These are phyloP conservation scores for Trichoderma endophyticum DNA, from an alignment of 2,329 filamentous ascomycete genomes.

Conservation along the genomic window DNA sequence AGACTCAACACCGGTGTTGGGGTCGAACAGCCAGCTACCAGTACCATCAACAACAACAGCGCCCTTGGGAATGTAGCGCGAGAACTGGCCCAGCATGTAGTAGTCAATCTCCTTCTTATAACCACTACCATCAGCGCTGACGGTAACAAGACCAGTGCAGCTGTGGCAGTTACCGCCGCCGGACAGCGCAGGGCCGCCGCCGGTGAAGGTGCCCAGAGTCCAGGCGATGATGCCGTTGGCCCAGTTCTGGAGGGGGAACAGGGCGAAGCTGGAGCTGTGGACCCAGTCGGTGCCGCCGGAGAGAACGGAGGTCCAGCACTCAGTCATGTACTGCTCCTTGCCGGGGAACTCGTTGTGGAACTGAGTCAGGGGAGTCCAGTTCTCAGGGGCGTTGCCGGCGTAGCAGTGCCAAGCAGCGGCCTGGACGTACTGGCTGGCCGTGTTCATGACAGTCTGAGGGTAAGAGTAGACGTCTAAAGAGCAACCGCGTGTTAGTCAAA, in stretches of 20 bases:
- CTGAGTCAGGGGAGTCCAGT: conserved; percentile 37
- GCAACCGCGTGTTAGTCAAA: neutral
- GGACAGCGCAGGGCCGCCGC: conserved; percentile 41
- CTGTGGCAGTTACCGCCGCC: conserved; percentile 38
- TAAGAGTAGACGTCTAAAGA: conserved; percentile 26
- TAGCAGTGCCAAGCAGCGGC: conserved; percentile 44
- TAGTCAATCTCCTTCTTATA: conserved; percentile 49
- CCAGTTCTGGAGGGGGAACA: conserved; percentile 50
- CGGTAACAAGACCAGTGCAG: conserved; percentile 53
- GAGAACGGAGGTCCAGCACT: conserved; percentile 42
- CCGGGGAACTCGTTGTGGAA: conserved; percentile 41
- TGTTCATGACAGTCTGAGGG: conserved; percentile 38
- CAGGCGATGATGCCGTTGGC: conserved; percentile 43
- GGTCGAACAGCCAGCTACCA: conserved; percentile 43
- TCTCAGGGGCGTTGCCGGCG: conserved; percentile 27
- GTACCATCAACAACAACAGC: conserved; percentile 41
- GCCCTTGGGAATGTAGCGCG: conserved; percentile 45
- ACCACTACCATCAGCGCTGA: conserved; percentile 43
- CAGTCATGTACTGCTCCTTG: conserved; percentile 47
- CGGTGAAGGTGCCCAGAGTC: conserved; percentile 43
- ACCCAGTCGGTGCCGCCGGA: conserved; percentile 44
- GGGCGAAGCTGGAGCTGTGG: conserved; percentile 38
- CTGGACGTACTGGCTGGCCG: conserved; percentile 31
- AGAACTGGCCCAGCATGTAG: conserved; percentile 54
- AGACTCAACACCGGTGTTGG: conserved; percentile 40